Evolutionary conservation across 495 filamentous ascomycete species (phyloP).

Genomic region (Wilcoxina mikolae): DNA sequence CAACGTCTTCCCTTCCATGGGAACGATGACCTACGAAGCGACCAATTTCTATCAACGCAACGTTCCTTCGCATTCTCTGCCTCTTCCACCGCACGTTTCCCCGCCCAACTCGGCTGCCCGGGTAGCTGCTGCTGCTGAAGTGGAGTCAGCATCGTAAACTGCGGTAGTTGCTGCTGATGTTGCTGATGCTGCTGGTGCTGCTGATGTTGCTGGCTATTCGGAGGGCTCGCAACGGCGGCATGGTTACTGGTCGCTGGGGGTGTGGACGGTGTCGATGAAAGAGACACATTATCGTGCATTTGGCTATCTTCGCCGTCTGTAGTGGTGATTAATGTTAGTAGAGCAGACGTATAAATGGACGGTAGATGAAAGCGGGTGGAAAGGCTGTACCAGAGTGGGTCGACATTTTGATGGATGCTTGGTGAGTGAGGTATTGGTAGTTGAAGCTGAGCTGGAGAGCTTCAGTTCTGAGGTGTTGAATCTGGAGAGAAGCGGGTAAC

Average conservation of each 20-base stretch:
- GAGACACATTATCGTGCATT: constrained; percentile 14
- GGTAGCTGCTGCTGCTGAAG: not conserved
- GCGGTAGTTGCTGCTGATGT: not conserved
- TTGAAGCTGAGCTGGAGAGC: not conserved
- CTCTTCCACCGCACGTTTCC: constrained; percentile 20
- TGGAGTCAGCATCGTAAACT: constrained; percentile 5
- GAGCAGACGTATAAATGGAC: not conserved
- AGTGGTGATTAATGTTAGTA: not conserved
- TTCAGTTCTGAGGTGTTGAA: not conserved
- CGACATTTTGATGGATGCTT: not conserved
- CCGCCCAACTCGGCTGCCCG: constrained; percentile 15
- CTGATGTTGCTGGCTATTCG: constrained; percentile 9
- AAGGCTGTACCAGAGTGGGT: not conserved
- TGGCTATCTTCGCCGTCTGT: constrained; percentile 16
- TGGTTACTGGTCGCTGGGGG: constrained; percentile 9
- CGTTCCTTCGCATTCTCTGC: constrained; percentile 22
- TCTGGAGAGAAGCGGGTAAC: too few species aligned
- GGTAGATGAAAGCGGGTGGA: not conserved
- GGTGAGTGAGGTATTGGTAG: too few species aligned
- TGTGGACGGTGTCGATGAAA: constrained; percentile 11
- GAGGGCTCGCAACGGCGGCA: constrained; percentile 12
- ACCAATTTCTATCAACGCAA: constrained; percentile 20
- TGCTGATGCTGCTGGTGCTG: not conserved
- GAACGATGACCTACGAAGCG: constrained; percentile 13
- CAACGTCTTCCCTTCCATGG: not conserved